Percentiles rank a stretch among this genome's conserved stretches.
Conservation (phyloP, 306 rosid species). For the Corylus avellana region DNA sequence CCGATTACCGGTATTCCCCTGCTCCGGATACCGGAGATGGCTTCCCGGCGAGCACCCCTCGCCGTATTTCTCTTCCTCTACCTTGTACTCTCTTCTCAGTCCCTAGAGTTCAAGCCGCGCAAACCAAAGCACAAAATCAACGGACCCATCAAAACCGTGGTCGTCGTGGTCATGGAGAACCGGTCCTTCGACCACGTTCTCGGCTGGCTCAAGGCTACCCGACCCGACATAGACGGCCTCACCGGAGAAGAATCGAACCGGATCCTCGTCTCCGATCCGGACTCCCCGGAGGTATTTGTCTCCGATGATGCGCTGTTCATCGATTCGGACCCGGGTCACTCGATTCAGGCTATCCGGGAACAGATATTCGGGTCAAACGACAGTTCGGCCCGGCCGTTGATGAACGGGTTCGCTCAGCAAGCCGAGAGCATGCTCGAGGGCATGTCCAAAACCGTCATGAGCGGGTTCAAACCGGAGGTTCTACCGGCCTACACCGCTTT, state of each 20-base stretch:
- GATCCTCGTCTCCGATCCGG: conserved; percentile 33
- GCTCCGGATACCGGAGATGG: conserved; percentile 50
- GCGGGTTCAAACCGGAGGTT: conserved; percentile 71
- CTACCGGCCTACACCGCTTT: conserved; percentile 69
- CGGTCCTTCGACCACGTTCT: conserved; percentile 93
- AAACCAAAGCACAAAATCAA: conserved; percentile 47
- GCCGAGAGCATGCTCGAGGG: conserved; percentile 44
- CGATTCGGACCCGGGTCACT: conserved; percentile 83
- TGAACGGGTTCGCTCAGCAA: conserved; percentile 94
- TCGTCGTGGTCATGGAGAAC: conserved; percentile 84
- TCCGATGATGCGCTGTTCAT: conserved; percentile 62
- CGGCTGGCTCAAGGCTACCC: conserved; percentile 76
- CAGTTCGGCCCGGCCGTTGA: conserved; percentile 48
- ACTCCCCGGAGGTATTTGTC: conserved; percentile 50
- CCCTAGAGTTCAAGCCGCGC: conserved; percentile 18
- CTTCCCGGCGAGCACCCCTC: conserved; percentile 41
- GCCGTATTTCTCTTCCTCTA: conserved; percentile 31
- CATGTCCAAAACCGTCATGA: conserved; percentile 67
- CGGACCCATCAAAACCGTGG: conserved; percentile 81
- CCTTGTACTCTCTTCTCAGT: conserved; percentile 45
- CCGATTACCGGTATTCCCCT: neutral
- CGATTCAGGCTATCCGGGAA: conserved; percentile 82
- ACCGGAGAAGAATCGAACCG: conserved; percentile 73
- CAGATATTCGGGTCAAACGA: conserved; percentile 86
- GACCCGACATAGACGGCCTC: conserved; percentile 80